Conservation (phyloP, 2,329 filamentous ascomycete species). For the Fusarium nelsonii region DNA sequence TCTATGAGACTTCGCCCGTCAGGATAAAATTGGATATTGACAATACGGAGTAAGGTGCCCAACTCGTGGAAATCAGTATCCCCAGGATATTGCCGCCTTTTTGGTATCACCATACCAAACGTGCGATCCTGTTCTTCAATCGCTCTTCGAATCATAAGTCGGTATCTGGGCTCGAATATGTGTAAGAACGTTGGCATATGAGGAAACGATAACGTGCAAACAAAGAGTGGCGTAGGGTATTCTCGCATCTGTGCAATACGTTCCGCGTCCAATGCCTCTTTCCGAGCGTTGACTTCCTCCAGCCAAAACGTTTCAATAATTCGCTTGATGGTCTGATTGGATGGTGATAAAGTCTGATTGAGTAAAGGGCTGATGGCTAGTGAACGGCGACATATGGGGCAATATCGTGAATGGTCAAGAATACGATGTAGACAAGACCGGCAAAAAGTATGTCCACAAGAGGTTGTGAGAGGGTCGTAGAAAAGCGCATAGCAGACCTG, state of each 20-base stretch:
- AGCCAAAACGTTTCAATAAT: slow-evolving; percentile 78
- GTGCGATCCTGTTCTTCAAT: slow-evolving; percentile 78
- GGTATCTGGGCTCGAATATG: slow-evolving; percentile 92
- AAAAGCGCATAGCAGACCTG: slow-evolving; percentile 88
- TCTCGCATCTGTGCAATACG: slow-evolving; percentile 67
- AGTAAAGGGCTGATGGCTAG: slow-evolving; percentile 65
- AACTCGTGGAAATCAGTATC: slow-evolving; percentile 72
- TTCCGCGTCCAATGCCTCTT: slow-evolving; percentile 67
- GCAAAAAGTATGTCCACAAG: slow-evolving; percentile 92
- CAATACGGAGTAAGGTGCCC: slow-evolving; percentile 82
- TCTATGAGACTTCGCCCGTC: slow-evolving; percentile 88
- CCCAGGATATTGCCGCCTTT: slow-evolving; percentile 58
- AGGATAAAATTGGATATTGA: slow-evolving; percentile 77
- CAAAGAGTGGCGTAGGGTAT: slow-evolving; percentile 77
- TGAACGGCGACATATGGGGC: slow-evolving; percentile 81
- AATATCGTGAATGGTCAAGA: slow-evolving; percentile 81
- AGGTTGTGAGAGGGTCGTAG: slow-evolving; percentile 84
- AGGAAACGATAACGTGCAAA: slow-evolving; percentile 86
- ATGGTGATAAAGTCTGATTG: slow-evolving; percentile 57
- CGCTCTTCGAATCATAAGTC: slow-evolving; percentile 86
- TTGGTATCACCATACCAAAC: slow-evolving; percentile 88
- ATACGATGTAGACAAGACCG: slow-evolving; percentile 81
- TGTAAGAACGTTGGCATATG: slow-evolving; percentile 87
- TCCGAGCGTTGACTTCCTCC: slow-evolving; percentile 70
- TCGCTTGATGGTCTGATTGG: slow-evolving; percentile 72